A percentile compares a stretch with the other conserved stretches of the same genome.
Evolutionary conservation across 805 yeast species (phyloP).

Genomic region (Zygosaccharomyces siamensis): DNA sequence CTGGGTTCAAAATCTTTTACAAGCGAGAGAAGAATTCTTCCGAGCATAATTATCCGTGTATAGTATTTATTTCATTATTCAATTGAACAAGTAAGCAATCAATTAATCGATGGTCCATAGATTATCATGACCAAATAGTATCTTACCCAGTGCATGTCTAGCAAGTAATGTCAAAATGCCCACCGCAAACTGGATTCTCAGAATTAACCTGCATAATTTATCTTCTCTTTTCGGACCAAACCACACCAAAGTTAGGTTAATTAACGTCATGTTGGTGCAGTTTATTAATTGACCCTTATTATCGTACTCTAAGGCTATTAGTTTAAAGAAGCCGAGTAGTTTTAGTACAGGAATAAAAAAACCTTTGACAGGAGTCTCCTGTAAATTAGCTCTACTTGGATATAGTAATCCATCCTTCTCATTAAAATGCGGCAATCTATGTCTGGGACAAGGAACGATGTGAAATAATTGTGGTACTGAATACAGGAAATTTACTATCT

Average conservation of each 20-base stretch:
- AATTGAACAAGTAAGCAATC: not conserved
- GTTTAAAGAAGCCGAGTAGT: constrained; percentile 43
- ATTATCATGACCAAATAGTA: constrained; percentile 88
- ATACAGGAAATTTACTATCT: constrained; percentile 82
- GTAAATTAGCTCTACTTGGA: constrained; percentile 56
- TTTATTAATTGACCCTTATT: constrained; percentile 30
- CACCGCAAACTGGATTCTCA: constrained; percentile 56
- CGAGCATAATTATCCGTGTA: not conserved
- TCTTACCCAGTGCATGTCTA: constrained; percentile 80
- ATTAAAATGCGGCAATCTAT: constrained; percentile 79
- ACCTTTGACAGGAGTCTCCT: constrained; percentile 33
- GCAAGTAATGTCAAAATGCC: constrained; percentile 64
- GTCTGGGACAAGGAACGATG: constrained; percentile 91
- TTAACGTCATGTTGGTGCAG: constrained; percentile 81
- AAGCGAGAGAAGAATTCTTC: constrained; percentile 37
- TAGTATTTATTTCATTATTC: not conserved
- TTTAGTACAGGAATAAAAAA: constrained; percentile 36
- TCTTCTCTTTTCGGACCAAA: constrained; percentile 90
- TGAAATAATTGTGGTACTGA: constrained; percentile 89
- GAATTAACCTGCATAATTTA: constrained; percentile 53
- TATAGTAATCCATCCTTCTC: constrained; percentile 63
- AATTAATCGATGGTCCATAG: constrained; percentile 38
- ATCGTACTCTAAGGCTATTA: constrained; percentile 45
- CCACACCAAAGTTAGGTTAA: constrained; percentile 78
- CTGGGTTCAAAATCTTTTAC: constrained; percentile 60